phyloP scores from a whole-genome alignment of 2,329 filamentous ascomycete species.

The Coniella lustricola region DNA sequence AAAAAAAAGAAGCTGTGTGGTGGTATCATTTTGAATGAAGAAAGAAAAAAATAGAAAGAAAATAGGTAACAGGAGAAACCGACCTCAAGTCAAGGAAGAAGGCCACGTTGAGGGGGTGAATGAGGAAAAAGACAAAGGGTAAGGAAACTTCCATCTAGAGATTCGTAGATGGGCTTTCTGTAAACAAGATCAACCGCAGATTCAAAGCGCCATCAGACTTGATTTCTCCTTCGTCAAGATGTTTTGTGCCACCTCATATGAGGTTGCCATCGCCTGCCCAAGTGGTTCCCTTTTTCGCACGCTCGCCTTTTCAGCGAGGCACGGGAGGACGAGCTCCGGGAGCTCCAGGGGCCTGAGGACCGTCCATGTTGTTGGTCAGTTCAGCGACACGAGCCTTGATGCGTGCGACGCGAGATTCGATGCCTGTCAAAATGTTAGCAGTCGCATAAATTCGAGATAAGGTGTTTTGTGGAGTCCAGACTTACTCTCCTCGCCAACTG shows the following conservation, averaged over 20 bases:
- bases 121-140: not conserved
- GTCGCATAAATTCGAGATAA: conserved; percentile 8
- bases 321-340: conserved; percentile 30
- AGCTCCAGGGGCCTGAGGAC: conserved; percentile 31
- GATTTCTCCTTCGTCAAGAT: conserved; percentile 10
- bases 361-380: conserved; percentile 78
- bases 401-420: conserved; percentile 90
- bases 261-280: no score
- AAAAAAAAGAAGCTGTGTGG: conserved; percentile 14
- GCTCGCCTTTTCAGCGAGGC: conserved; percentile 27
- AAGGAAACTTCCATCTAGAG: not conserved
- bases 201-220: conserved; percentile 5
- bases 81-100: not conserved
- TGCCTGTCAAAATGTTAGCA: conserved; percentile 51
- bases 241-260: no score
- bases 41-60: conserved; percentile 7
- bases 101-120: no score
- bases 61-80: no score
- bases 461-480: conserved; percentile 20
- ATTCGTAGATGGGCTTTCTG: no score
- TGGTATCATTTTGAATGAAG: conserved; percentile 23
- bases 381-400: conserved; percentile 97
- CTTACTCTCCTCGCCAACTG: conserved; percentile 92
- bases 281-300: no score
- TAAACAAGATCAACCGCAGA: no score